Evolutionary conservation across 2,329 filamentous ascomycete species (phyloP).

Genomic region (Colletotrichum horii): DNA sequence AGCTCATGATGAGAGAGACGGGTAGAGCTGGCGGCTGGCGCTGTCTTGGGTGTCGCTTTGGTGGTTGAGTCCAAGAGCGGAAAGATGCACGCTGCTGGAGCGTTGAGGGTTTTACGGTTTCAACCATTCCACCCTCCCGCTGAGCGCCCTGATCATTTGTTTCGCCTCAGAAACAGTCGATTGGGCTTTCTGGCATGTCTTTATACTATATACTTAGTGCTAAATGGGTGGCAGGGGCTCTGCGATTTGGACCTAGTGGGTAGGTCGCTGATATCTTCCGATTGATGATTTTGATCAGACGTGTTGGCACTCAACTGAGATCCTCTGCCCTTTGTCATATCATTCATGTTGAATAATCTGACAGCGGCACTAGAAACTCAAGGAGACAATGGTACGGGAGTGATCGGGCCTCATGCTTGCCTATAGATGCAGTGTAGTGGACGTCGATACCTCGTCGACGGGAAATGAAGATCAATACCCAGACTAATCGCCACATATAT

Average conservation of each 20-base stretch:
- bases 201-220: background rate
- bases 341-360: too few relatives aligned
- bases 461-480: fast-evolving
- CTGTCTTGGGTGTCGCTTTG: background rate
- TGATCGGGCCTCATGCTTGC: background rate
- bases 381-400: too few relatives aligned
- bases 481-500: too few relatives aligned
- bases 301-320: too few relatives aligned
- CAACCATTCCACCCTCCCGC: too few relatives aligned
- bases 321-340: too few relatives aligned
- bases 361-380: too few relatives aligned
- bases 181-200: background rate
- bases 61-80: background rate
- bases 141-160: too few relatives aligned
- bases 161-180: background rate
- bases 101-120: background rate
- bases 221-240: background rate
- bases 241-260: too few relatives aligned
- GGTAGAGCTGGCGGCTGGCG: background rate
- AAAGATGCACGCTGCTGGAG: background rate
- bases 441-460: background rate
- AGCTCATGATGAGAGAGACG: background rate
- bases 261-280: too few relatives aligned
- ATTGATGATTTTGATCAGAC: too few relatives aligned
- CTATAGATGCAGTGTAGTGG: background rate